A percentile compares a stretch with the other conserved stretches of the same genome.
Conservation (phyloP, 1,284 basidiomycete species). For the Leccinum huronense region DNA sequence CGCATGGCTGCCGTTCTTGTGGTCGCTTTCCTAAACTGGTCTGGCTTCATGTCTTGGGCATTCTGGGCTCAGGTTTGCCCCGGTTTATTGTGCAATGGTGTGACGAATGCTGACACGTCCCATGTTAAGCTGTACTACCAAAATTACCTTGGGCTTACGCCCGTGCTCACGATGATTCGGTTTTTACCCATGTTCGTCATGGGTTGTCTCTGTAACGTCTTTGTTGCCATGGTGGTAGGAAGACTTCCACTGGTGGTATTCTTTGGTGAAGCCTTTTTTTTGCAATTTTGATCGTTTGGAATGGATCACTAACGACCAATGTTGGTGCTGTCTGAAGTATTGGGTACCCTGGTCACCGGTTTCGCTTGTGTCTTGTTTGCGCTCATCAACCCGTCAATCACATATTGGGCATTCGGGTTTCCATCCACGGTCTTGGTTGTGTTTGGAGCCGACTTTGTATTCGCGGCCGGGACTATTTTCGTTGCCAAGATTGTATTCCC, state of each 20-base stretch:
- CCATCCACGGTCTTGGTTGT: constrained; percentile 72
- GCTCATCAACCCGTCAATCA: constrained; percentile 55
- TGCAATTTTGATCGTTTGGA: background rate
- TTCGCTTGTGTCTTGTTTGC: constrained; percentile 72
- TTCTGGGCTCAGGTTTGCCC: constrained; percentile 50
- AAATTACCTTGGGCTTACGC: constrained; percentile 51
- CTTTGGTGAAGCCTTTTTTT: constrained; percentile 42
- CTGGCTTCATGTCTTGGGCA: constrained; percentile 51
- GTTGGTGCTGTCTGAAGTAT: constrained; percentile 32
- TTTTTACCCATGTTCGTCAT: constrained; percentile 76
- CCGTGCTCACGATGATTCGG: constrained; percentile 72
- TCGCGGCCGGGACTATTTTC: constrained; percentile 72
- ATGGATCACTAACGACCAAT: constrained; percentile 2
- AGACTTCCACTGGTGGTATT: constrained; percentile 57
- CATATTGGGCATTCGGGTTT: constrained; percentile 83
- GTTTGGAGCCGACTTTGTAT: constrained; percentile 80
- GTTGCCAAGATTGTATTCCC: constrained; percentile 69
- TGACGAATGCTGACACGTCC: constrained; percentile 12
- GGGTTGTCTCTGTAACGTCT: constrained; percentile 67
- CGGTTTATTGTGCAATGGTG: background rate
- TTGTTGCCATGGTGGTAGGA: constrained; percentile 62
- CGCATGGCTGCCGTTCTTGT: constrained; percentile 56
- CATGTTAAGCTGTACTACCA: constrained; percentile 62
- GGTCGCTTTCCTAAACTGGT: constrained; percentile 65
- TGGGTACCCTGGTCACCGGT: constrained; percentile 61